Base-by-base conservation (phyloP, 1,284 basidiomycete genomes). In the Ganoderma sinense region DNA sequence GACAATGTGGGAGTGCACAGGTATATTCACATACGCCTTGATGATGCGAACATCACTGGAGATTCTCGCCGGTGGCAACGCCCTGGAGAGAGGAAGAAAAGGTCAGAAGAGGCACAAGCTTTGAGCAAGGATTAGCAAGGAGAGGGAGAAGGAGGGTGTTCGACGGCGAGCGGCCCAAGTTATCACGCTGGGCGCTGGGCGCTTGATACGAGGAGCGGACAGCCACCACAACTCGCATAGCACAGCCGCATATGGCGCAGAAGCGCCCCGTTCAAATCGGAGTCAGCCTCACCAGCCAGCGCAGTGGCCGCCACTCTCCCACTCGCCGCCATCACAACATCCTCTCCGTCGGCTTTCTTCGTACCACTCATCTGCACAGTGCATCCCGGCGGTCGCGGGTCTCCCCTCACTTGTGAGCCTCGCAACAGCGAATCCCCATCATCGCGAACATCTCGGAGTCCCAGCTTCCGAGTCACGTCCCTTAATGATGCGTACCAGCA, bases 1-100 rank as follows among this genome's bases (percentile, higher is more conserved):
- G 55, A 56, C 55, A 56, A 56, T 59, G 31, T 59, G 56, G 33
- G 56, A 59, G n/a, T 31, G 56, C 56, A 59, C 56, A 59, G 33
- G 56, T 39, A 2, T 39, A 23, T 59, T 59, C 33, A 39, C 56
- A 59, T 39, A 39, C 33, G 56, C n/a, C 56, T 59, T 59, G 56
- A 59, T 59, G 56, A 59, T 59, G 33, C 10, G 56, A 59, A 13
- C 33, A 29, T 20, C 3, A 36, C 11, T 31, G 33, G 56, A 23
- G 20, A 13, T 31, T 33, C 14, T 56, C 29, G 16, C 53, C 29
- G 51, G 51, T 18, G 14, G 31, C 2, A 56, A 6, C 1, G 53
- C 16, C 14, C 53, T 13, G 16, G 29, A 56, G 23, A 26, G 29
- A 31, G 53, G 14, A 14, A 56, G 29, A 56, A 29, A 56, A 10